Conservation (phyloP, 306 rosid species). For the Acmispon strigosus region DNA sequence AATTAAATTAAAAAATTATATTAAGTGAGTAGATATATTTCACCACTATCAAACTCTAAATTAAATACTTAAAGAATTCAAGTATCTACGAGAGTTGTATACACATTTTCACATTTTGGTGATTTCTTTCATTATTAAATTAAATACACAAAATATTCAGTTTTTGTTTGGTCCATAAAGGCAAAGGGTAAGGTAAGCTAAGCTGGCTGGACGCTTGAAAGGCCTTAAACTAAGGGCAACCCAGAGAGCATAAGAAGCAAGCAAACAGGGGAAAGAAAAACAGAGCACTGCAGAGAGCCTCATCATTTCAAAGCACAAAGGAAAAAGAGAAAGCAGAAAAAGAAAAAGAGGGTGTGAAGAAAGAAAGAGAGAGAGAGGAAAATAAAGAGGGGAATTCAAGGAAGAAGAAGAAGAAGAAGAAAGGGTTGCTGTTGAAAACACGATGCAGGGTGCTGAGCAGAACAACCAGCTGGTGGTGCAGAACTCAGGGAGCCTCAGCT, state of each 20-base stretch:
- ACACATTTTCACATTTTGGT: no score
- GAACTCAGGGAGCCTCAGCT: conserved; percentile 82
- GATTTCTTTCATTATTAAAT: no score
- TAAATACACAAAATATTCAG: not conserved
- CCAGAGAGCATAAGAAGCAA: conserved; percentile 28
- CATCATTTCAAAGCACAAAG: conserved; percentile 56
- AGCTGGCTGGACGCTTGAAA: conserved; percentile 18
- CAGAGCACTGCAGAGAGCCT: conserved; percentile 29
- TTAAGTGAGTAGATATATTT: no score
- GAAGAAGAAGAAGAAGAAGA: conserved; percentile 33
- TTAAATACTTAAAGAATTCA: no score
- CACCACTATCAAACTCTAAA: no score
- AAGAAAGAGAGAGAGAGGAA: not conserved
- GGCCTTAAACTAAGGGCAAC: conserved; percentile 16
- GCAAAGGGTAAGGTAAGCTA: conserved; percentile 19
- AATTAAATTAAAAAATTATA: no score
- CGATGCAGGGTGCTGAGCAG: conserved; percentile 51
- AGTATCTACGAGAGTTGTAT: no score
- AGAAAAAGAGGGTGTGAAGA: not conserved
- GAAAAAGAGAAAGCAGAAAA: conserved; percentile 16
- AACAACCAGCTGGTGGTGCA: conserved; percentile 70
- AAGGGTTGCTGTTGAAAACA: conserved; percentile 12
- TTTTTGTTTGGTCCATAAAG: conserved; percentile 29
- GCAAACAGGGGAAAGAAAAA: conserved; percentile 22
- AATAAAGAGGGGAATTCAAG: conserved; percentile 29